These are phyloP conservation scores for Candida methanosorbosa DNA, from an alignment of 805 yeast genomes.

Conservation along the genomic window DNA sequence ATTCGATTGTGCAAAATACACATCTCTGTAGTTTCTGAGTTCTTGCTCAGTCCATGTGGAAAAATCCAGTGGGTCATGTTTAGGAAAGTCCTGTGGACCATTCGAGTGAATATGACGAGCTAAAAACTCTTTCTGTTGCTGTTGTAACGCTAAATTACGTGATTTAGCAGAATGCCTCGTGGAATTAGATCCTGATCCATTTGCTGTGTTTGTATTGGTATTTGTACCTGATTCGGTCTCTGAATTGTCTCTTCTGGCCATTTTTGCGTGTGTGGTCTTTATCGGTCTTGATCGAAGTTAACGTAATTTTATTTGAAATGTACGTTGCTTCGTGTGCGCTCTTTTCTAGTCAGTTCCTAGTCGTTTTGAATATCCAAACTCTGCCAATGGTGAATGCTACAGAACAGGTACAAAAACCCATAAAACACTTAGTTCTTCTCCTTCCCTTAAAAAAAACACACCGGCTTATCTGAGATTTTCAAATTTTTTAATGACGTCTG, in stretches of 20 bases:
- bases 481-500: too few species aligned
- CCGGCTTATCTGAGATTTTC: too few species aligned
- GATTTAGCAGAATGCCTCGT: slow-evolving; percentile 46
- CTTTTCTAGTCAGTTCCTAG: too few species aligned
- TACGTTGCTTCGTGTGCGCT: too few species aligned
- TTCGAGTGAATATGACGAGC: slow-evolving; percentile 66
- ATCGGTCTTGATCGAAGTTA: too few species aligned
- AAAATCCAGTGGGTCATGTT: slow-evolving; percentile 60
- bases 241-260: slow-evolving; percentile 3
- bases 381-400: too few species aligned
- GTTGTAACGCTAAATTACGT: slow-evolving; percentile 52
- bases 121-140: slow-evolving; percentile 60
- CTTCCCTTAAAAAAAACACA: too few species aligned
- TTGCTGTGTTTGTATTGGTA: too few species aligned
- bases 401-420: too few species aligned
- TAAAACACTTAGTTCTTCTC: too few species aligned
- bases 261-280: neutral
- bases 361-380: too few species aligned
- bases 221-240: slow-evolving; percentile 1
- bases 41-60: slow-evolving; percentile 49
- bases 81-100: slow-evolving; percentile 53
- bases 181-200: neutral
- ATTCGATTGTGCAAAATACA: slow-evolving; percentile 29
- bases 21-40: slow-evolving; percentile 61
- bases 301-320: too few species aligned